Evolutionary conservation across 2,329 filamentous ascomycete species (phyloP), one percentile per base, ranked within the genome.

Genomic region (Simplicillium aogashimaense): DNA sequence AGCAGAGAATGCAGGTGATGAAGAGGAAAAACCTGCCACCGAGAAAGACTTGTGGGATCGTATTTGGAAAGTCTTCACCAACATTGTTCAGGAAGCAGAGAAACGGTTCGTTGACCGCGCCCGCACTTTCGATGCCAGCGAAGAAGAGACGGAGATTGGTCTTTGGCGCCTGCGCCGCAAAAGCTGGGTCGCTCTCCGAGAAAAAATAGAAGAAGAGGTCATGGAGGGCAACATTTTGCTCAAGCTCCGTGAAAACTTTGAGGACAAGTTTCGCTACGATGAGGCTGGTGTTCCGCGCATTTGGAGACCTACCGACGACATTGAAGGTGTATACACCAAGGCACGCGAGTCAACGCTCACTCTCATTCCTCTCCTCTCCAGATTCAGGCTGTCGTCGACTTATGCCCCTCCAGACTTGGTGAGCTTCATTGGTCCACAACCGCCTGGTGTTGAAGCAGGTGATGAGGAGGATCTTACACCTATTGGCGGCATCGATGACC

Each of bases 231-330:
- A 97, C 56, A 80, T 98, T 40, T 69, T 97, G 29, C 72, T 97
- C 50, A 98, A 98, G 69, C 76, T 98, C 38, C 80, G 92, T 29
- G 92, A 98, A 62, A 97, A 95, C 66, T 98, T 98, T 50, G 92
- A 98, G 64, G 92, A 98, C 67, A 95, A 95, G 64, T 98, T 98
- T 75, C 83, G 92, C 47, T 98, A 98, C 54, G 92, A 98, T 53
- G 89, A 95, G 44, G 80, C 81, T 7, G 92, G 92, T 18, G 92
- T 98, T 4, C 92, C 92, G 5, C 77, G 92, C 44, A 95, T 98
- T 61, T 98, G 92, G 92, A 81, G 89, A 17, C 92, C 92, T 2
- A 89, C 83, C 2, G 92, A 98, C 57, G 92, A 98, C 56, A 98
- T 98, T 45, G 92, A 98, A 66, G 89, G 90, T 35, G 70, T 94